Percentiles rank a stretch among this genome's conserved stretches.
Evolutionary conservation across 306 rosid species (phyloP).

Genomic region (Adenanthera pavonina): DNA sequence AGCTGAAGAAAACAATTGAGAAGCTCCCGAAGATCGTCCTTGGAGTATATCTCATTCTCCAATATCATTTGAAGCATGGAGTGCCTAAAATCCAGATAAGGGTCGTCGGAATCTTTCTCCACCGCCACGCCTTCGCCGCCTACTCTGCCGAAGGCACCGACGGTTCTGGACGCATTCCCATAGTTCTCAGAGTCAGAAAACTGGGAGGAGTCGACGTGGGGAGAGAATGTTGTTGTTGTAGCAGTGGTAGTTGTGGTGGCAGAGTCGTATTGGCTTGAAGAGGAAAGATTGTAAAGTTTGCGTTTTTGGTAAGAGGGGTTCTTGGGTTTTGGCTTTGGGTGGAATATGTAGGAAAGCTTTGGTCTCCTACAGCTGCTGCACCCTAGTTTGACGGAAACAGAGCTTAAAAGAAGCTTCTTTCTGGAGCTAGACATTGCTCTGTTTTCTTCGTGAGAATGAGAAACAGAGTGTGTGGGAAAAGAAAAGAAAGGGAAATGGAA

Average conservation of each 20-base stretch:
- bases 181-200: slow-evolving; percentile 33
- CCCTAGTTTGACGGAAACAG: slow-evolving; percentile 61
- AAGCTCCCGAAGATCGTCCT: slow-evolving; percentile 75
- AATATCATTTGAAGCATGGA: slow-evolving; percentile 95
- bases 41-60: slow-evolving; percentile 87
- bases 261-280: slow-evolving; percentile 41
- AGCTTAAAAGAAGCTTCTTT: slow-evolving; percentile 56
- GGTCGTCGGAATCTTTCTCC: slow-evolving; percentile 93
- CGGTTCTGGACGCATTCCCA: slow-evolving; percentile 29
- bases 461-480: neutral
- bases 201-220: slow-evolving; percentile 42
- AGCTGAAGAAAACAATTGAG: slow-evolving; percentile 85
- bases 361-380: slow-evolving; percentile 75
- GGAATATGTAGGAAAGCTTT: slow-evolving; percentile 56
- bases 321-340: slow-evolving; percentile 55
- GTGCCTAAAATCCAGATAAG: slow-evolving; percentile 79
- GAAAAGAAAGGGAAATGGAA: slow-evolving; percentile 30
- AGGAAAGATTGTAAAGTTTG: slow-evolving; percentile 30
- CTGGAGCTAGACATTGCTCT: slow-evolving; percentile 58
- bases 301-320: slow-evolving; percentile 40
- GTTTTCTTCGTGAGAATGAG: slow-evolving; percentile 18
- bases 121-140: slow-evolving; percentile 88
- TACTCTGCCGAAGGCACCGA: slow-evolving; percentile 63
- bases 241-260: slow-evolving; percentile 30
- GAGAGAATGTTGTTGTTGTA: slow-evolving; percentile 45